Evolutionary conservation across 192 early-diverging fungal species (phyloP), one percentile per base, ranked within the genome.

Genomic region (Rhizoclosmatium globosum): DNA sequence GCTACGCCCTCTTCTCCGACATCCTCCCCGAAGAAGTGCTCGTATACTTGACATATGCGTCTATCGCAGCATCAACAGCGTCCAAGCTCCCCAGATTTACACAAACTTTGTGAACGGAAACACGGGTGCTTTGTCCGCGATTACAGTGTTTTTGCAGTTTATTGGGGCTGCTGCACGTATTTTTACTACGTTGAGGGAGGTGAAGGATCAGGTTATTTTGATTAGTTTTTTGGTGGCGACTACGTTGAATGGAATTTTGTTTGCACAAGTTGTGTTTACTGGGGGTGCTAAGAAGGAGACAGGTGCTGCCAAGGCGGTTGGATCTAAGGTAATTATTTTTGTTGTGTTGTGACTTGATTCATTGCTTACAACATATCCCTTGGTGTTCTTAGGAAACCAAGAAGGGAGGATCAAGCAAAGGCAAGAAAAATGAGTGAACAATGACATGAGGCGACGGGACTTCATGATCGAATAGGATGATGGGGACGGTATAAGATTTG

Each of bases 41-140:
- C 67, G 83, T 86, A 47, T 77, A 86, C 42, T 82, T 99, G 21
- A 94, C 96, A 74, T 88, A 90, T 13, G 78, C 83, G 31, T 93
- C 94, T 4, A 94, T 97, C 70, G 91, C 95, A 44, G 85, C 96
- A 76, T 89, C 90, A 21, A 82, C 96, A 42, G 90, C 91, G 11
- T 93, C 92, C 68, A 94, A 96, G 80, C 84, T 97, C 4, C 97
- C 97, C 97, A 99, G 85, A 96, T 98, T 47, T 88, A 87, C 62
- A 86, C 90, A 67, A 99, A 96, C 85, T 93, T 91, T 77, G 86
- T 86, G 64, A 95, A 94, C 82, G 86, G 90, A 42, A 92, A 89
- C 64, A 97, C 97, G 15, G 98, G 98, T 21, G 94, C 96, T 81
- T 84, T 99, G 11, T 96, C 95, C 43, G 92, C 92, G 7, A 93